These are phyloP conservation scores for Cercospora sp. DNA, from an alignment of 2,329 filamentous ascomycete genomes.

Conservation along the genomic window DNA sequence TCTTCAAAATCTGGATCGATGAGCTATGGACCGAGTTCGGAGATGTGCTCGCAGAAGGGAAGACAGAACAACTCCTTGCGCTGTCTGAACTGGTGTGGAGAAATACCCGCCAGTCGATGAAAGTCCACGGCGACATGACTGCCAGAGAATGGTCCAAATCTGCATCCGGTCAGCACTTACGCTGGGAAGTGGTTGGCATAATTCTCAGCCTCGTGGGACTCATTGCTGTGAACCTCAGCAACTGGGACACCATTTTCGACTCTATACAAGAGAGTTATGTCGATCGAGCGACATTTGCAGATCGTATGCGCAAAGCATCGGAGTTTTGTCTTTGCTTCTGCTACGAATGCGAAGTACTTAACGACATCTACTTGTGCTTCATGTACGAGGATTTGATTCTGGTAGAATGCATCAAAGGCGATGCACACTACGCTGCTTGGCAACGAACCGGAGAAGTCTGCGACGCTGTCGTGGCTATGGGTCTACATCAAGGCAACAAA, in stretches of 20 bases:
- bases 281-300: constrained; percentile 51
- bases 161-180: constrained; percentile 42
- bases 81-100: constrained; percentile 47
- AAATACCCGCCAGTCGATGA: constrained; percentile 43
- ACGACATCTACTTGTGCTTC: constrained; percentile 38
- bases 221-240: constrained; percentile 38
- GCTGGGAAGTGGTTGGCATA: constrained; percentile 49
- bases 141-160: constrained; percentile 42
- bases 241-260: constrained; percentile 41
- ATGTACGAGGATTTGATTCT: constrained; percentile 39
- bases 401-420: constrained; percentile 37
- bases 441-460: constrained; percentile 39
- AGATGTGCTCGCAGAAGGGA: constrained; percentile 31
- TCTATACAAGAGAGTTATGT: constrained; percentile 52
- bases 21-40: constrained; percentile 40
- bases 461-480: constrained; percentile 39
- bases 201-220: constrained; percentile 43
- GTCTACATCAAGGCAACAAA: constrained; percentile 39
- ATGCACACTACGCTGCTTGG: constrained; percentile 38
- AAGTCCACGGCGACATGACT: constrained; percentile 41
- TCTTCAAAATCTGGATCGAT: constrained; percentile 38
- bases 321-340: constrained; percentile 40
- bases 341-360: constrained; percentile 39
- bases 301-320: constrained; percentile 37
- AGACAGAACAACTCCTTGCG: constrained; percentile 37